These are phyloP conservation scores for Taxillus chinensis DNA, from an alignment of 164 flowering plant genomes.

Conservation along the genomic window DNA sequence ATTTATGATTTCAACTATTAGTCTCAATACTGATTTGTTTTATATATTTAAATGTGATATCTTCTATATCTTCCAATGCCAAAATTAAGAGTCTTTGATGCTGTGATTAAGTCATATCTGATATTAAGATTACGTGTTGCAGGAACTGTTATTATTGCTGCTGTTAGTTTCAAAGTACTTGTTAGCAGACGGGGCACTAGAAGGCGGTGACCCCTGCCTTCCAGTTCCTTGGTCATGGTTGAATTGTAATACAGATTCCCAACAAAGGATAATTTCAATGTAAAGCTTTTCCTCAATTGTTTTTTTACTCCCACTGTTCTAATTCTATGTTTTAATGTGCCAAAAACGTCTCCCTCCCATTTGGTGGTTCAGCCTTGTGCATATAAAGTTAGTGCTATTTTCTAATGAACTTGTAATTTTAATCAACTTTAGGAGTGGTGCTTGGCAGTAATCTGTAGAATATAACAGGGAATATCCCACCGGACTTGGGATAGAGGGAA, in stretches of 20 bases:
- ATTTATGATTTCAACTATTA: too few relatives aligned
- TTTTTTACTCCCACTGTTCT: too few relatives aligned
- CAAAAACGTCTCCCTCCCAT: too few relatives aligned
- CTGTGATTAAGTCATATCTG: background rate
- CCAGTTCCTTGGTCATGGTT: conserved; percentile 96
- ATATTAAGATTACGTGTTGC: conserved; percentile 22
- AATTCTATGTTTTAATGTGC: too few relatives aligned
- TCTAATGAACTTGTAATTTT: background rate
- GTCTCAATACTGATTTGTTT: too few relatives aligned
- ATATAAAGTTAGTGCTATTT: background rate
- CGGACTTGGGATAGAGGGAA: conserved; percentile 48
- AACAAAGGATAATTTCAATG: conserved; percentile 63
- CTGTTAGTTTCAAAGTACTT: conserved; percentile 42
- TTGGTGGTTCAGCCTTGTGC: background rate
- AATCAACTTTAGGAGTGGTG: conserved; percentile 4
- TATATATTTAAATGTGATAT: background rate
- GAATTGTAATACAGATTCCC: conserved; percentile 63
- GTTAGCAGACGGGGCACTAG: conserved; percentile 67
- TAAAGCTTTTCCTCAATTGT: conserved; percentile 21
- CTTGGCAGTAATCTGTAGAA: conserved; percentile 58
- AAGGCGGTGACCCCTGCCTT: conserved; percentile 94
- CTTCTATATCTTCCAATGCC: background rate
- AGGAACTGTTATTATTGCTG: conserved; percentile 39
- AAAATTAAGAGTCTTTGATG: background rate
- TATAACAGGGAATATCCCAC: conserved; percentile 76